Evolutionary conservation across 2,329 filamentous ascomycete genomes (phyloP), one percentile per base, ranked within the genome.

Genomic region (Fusarium sulawesiense): DNA sequence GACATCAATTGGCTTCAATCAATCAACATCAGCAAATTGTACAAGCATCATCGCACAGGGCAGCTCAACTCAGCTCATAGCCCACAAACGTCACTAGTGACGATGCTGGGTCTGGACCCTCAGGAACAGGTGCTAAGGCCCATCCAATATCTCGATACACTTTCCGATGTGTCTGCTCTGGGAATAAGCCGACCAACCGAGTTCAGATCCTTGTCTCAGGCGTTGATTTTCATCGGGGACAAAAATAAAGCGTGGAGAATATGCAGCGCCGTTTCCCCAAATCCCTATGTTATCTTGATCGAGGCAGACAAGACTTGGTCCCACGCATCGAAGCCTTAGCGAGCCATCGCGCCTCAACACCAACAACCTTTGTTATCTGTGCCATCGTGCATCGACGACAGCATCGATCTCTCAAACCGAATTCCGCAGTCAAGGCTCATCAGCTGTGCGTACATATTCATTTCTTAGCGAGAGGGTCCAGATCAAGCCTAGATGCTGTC

Each of bases 331-430:
- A 71, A 32, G n/a, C 53, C 50, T 27, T 23, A 37, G 67, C 54
- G 30, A 68, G 63, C 47, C 67, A 70, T 70, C 67, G 58, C 58
- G 41, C 50, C 66, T 64, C 51, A 70, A 70, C 67, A 70, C 63
- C 67, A 70, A 46, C 40, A 42, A 64, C 41, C 30, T 37, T 30
- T 47, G 54, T 55, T 40, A 41, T 44, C 45, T 27, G 25, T 42
- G 25, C 34, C 34, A 64, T 56, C 37, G 42, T 42, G 42, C 50
- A 68, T 70, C 62, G 48, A 63, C 56, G 57, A 56, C 57, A 56
- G 45, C 57, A 70, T 67, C 66, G 50, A 51, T 46, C 21, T 44
- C 37, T 44, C 56, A 66, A 54, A 42, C 10, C n/a, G 44, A 29
- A 20, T 69, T 10, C 49, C 49, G 23, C 37, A 53, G 18, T 7